Evolutionary conservation across 2,329 filamentous ascomycete genomes (phyloP), one percentile per base, ranked within the genome.

Genomic region (Fragosphaeria purpurea): DNA sequence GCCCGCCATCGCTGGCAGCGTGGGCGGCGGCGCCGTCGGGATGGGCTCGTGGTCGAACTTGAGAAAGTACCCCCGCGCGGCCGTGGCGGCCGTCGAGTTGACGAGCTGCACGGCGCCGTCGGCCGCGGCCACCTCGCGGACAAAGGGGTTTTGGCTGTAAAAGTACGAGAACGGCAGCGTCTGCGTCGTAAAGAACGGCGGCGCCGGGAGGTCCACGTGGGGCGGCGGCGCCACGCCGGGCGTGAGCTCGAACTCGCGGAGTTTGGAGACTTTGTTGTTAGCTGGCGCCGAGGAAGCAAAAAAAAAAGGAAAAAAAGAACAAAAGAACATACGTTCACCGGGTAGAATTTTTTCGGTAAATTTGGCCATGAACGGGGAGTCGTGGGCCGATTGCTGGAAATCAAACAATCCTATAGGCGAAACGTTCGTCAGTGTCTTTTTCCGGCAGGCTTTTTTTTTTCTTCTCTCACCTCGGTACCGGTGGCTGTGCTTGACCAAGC

Each of bases 91-190:
- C 59, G 68, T 80, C 60, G 67, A 78, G 61, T 75, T 86, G 66
- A 73, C 79, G 65, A 71, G 75, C 55, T 60, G 68, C 55, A 58
- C 72, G 31, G 71, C 70, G 10, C 77, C 78, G 46, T 73, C 69
- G 41, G 72, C 75, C 49, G 81, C 76, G 43, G 75, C 65, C 4
- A 80, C 81, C 49, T 81, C 70, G 47, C 76, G 82, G 32, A 90
- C 84, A 49, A 84, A 84, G 0, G 86, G 80, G 55, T 95, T 95
- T 67, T 96, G 91, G 39, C 86, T 83, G 67, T 94, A 96, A 55
- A 82, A 82, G 65, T 83, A 86, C 60, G 79, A 83, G 67, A 89
- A 90, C 3, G 86, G 86, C 37, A 91, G 70, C 11, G 79, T 77
- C 63, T 83, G 81, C 50, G 85, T 81, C 2, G 86, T 83, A 64